phyloP scores from a whole-genome alignment of 805 yeast genomes.

The Candida multigemmis region DNA sequence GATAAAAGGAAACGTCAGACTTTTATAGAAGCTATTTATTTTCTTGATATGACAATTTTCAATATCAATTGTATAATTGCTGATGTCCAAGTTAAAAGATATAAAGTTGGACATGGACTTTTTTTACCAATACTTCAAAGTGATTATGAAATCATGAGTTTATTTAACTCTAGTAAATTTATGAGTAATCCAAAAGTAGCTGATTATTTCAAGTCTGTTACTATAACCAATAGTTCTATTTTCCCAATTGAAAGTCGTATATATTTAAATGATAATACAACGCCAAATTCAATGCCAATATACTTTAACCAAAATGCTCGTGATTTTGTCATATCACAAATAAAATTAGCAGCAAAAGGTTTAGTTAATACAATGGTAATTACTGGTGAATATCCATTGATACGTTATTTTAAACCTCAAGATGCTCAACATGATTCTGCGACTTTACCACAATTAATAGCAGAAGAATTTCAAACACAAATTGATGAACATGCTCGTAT shows the following conservation, averaged over 20 bases:
- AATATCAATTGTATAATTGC: constrained; percentile 69
- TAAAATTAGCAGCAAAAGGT: constrained; percentile 50
- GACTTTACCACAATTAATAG: constrained; percentile 59
- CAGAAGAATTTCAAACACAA: constrained; percentile 58
- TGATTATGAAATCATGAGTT: constrained; percentile 13
- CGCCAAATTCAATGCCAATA: constrained; percentile 54
- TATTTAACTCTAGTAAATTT: constrained; percentile 14
- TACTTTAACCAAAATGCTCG: constrained; percentile 60
- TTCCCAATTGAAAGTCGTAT: constrained; percentile 63
- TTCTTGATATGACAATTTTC: constrained; percentile 61
- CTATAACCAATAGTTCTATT: constrained; percentile 27
- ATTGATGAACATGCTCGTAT: constrained; percentile 69
- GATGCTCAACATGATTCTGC: constrained; percentile 42
- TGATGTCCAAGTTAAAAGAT: constrained; percentile 67
- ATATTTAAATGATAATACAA: constrained; percentile 52
- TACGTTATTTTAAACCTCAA: constrained; percentile 58
- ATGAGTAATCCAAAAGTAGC: constrained; percentile 19
- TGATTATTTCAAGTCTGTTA: constrained; percentile 17
- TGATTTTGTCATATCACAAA: constrained; percentile 50
- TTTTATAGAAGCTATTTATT: constrained; percentile 71
- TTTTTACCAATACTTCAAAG: constrained; percentile 46
- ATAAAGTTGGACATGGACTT: constrained; percentile 63
- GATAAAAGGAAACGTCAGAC: constrained; percentile 49
- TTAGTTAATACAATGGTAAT: constrained; percentile 66
- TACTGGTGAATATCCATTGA: constrained; percentile 82